These are phyloP conservation scores for Phlebopus sp. DNA, from an alignment of 1,284 basidiomycete genomes.

Conservation along the genomic window DNA sequence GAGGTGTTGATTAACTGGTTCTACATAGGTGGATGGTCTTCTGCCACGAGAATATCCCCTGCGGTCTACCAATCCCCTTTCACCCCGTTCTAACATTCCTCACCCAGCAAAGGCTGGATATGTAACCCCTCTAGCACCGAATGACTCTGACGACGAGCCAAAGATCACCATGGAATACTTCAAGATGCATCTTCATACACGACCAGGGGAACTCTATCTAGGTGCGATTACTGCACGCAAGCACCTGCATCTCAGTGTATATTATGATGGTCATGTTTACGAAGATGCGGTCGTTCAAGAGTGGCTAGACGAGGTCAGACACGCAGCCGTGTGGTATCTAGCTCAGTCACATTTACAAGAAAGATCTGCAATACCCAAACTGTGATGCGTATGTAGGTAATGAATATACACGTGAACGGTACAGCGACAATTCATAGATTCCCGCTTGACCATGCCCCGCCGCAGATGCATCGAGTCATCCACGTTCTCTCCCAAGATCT, in stretches of 20 bases:
- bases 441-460: slow-evolving; percentile 54
- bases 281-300: slow-evolving; percentile 36
- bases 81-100: slow-evolving; percentile 13
- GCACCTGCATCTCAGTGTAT: slow-evolving; percentile 33
- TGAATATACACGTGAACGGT: too few relatives aligned
- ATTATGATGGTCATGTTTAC: slow-evolving; percentile 44
- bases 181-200: slow-evolving; percentile 35
- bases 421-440: slow-evolving; percentile 27
- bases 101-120: slow-evolving; percentile 24
- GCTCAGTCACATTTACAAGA: slow-evolving; percentile 12
- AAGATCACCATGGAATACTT: slow-evolving; percentile 11
- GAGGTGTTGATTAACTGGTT: neutral
- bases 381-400: neutral
- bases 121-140: slow-evolving; percentile 6
- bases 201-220: slow-evolving; percentile 48
- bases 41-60: slow-evolving; percentile 24
- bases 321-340: slow-evolving; percentile 40
- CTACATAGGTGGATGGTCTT: slow-evolving; percentile 18
- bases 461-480: slow-evolving; percentile 61
- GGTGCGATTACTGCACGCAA: slow-evolving; percentile 37
- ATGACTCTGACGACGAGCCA: slow-evolving; percentile 2
- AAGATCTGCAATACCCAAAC: neutral
- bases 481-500: slow-evolving; percentile 60
- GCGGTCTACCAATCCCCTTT: slow-evolving; percentile 17
- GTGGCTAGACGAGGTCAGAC: slow-evolving; percentile 43